Evolutionary conservation across 2,329 filamentous ascomycete genomes (phyloP).

Genomic region (Westerdykella sp.): DNA sequence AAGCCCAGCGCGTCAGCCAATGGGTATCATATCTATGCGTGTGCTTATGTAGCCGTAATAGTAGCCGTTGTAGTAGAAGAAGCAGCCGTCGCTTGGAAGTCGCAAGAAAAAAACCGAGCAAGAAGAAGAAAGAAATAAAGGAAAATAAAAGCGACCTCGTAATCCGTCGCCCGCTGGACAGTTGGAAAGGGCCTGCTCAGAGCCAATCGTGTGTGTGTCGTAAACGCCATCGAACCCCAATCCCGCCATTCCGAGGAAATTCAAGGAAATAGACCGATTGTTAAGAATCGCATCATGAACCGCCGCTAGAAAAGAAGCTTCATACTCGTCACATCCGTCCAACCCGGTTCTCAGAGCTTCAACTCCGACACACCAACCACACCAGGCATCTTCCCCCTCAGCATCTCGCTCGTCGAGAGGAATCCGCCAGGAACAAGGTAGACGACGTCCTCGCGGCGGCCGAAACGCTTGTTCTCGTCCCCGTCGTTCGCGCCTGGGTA

Average conservation of each 20-base stretch:
- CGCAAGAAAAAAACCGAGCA: not conserved
- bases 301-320: slow-evolving; percentile 1
- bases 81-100: not conserved
- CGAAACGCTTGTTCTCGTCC: slow-evolving; percentile 11
- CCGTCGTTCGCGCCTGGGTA: slow-evolving; percentile 27
- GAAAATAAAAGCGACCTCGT: not conserved
- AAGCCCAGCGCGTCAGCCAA: slow-evolving; percentile 31
- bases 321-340: too few relatives aligned
- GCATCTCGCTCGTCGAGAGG: slow-evolving; percentile 53
- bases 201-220: too few relatives aligned
- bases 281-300: not conserved
- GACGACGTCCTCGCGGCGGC: slow-evolving; percentile 44
- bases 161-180: too few relatives aligned
- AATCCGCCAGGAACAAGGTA: slow-evolving; percentile 58
- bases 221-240: too few relatives aligned
- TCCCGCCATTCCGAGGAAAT: too few relatives aligned
- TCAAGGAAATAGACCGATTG: too few relatives aligned
- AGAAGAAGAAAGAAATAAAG: slow-evolving; percentile 2
- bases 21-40: slow-evolving; percentile 10
- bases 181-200: too few relatives aligned
- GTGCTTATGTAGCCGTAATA: not conserved
- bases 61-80: not conserved
- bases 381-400: slow-evolving; percentile 29
- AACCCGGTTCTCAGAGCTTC: not conserved
- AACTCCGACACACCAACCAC: slow-evolving; percentile 5